These are phyloP conservation scores for Diplotaxis tenuifolia DNA, from an alignment of 345 rosid species.

Conservation along the genomic window DNA sequence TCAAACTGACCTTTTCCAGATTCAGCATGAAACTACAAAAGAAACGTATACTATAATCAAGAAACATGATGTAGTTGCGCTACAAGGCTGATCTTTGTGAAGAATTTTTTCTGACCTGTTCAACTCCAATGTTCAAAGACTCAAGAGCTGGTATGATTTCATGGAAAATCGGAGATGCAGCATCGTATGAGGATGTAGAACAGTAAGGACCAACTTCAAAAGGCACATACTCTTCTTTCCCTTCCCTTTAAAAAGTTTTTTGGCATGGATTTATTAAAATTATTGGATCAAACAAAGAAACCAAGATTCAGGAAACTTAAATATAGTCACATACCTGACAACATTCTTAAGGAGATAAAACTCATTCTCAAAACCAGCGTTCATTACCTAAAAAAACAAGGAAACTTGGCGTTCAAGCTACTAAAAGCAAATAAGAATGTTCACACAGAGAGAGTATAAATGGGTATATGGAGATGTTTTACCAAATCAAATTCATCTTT, in stretches of 20 bases:
- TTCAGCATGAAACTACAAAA: slow-evolving; percentile 71
- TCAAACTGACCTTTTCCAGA: slow-evolving; percentile 93
- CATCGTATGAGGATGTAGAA: slow-evolving; percentile 70
- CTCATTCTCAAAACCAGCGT: slow-evolving; percentile 96
- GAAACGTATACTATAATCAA: neutral
- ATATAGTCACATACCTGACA: slow-evolving; percentile 42
- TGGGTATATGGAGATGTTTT: slow-evolving; percentile 12
- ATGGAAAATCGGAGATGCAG: slow-evolving; percentile 57
- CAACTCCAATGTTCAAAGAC: slow-evolving; percentile 67
- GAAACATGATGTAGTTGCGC: neutral
- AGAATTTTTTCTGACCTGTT: slow-evolving; percentile 53
- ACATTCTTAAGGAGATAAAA: slow-evolving; percentile 73
- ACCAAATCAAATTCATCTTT: slow-evolving; percentile 89
- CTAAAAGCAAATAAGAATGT: neutral
- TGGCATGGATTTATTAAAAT: neutral
- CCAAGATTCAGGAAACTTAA: neutral
- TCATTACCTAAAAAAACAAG: slow-evolving; percentile 53
- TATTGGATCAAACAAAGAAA: neutral
- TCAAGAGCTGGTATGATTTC: slow-evolving; percentile 59
- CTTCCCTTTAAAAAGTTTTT: slow-evolving; percentile 48
- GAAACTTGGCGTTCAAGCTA: slow-evolving; percentile 6
- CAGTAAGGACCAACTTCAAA: slow-evolving; percentile 70
- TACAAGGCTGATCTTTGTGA: neutral
- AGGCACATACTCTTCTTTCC: slow-evolving; percentile 83
- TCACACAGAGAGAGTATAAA: neutral